Evolutionary conservation across 1,284 basidiomycete genomes (phyloP).

Genomic region (Pyrrhoderma lamaoense): DNA sequence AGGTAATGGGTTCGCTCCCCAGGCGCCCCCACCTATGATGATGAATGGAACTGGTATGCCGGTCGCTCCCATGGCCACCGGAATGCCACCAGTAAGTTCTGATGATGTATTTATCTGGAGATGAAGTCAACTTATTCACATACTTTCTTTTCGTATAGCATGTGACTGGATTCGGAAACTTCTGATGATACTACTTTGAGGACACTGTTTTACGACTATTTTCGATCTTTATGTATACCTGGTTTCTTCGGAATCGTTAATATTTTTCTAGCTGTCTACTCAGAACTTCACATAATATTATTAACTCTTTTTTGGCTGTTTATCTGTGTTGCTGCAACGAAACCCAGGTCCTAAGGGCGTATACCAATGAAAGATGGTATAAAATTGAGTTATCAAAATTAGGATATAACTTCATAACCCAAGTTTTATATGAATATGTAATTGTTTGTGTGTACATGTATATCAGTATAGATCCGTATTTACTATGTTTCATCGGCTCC

Average conservation of each 20-base stretch:
- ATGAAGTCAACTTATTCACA: not conserved
- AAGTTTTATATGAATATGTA: too few relatives aligned
- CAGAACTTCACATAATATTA: too few relatives aligned
- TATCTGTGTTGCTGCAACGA: too few relatives aligned
- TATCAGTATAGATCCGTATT: too few relatives aligned
- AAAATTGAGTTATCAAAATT: too few relatives aligned
- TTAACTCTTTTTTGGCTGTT: too few relatives aligned
- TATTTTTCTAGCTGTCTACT: too few relatives aligned
- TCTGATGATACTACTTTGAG: conserved; percentile 15
- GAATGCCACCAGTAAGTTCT: conserved; percentile 22
- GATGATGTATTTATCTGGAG: not conserved
- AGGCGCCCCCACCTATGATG: conserved; percentile 36
- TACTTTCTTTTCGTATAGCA: conserved; percentile 5
- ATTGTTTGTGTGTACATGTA: too few relatives aligned
- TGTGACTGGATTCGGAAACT: conserved; percentile 20
- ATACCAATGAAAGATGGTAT: too few relatives aligned
- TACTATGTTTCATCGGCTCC: too few relatives aligned
- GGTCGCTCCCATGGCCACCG: conserved; percentile 34
- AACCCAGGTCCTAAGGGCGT: too few relatives aligned
- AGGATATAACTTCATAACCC: too few relatives aligned
- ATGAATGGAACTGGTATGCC: conserved; percentile 36
- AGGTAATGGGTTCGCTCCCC: conserved; percentile 51
- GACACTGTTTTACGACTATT: conserved; percentile 14
- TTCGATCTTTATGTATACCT: conserved; percentile 13
- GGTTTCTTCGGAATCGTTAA: not conserved